Evolutionary conservation across 768 basidiomycete species (phyloP).

Genomic region (Xerocomellus chrysenteron): DNA sequence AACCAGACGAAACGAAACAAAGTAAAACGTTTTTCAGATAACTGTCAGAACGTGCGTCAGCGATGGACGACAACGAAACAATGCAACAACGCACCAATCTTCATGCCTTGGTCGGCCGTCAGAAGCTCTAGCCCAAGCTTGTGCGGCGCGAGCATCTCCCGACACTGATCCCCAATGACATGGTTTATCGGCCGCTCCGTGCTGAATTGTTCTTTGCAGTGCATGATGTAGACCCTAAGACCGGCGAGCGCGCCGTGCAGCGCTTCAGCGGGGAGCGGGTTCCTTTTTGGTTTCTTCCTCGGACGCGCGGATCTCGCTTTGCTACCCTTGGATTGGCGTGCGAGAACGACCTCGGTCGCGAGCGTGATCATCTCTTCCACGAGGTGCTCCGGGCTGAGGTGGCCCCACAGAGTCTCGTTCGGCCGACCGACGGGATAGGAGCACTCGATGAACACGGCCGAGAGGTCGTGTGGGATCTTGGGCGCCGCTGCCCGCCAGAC

Average conservation of each 20-base stretch:
- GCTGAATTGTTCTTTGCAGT: constrained; percentile 78
- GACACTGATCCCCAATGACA: constrained; percentile 74
- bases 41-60: constrained; percentile 26
- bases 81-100: constrained; percentile 57
- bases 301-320: constrained; percentile 6
- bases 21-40: constrained; percentile 30
- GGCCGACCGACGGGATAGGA: constrained; percentile 78
- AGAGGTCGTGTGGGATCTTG: constrained; percentile 66
- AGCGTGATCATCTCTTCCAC: constrained; percentile 70
- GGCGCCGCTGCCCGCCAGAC: constrained; percentile 86
- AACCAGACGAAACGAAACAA: background rate
- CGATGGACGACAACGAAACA: background rate
- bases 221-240: constrained; percentile 73
- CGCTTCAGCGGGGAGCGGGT: constrained; percentile 42
- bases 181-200: constrained; percentile 54
- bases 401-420: constrained; percentile 74
- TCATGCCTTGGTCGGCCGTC: constrained; percentile 77
- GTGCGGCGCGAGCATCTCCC: constrained; percentile 54
- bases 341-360: constrained; percentile 62
- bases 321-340: constrained; percentile 33
- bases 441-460: constrained; percentile 92
- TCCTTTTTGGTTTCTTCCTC: constrained; percentile 39
- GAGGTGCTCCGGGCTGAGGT: constrained; percentile 80
- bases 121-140: constrained; percentile 72
- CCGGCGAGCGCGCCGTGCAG: constrained; percentile 54